phyloP scores from a whole-genome alignment of 768 basidiomycete genomes.

The Kockovaella imperatae region DNA sequence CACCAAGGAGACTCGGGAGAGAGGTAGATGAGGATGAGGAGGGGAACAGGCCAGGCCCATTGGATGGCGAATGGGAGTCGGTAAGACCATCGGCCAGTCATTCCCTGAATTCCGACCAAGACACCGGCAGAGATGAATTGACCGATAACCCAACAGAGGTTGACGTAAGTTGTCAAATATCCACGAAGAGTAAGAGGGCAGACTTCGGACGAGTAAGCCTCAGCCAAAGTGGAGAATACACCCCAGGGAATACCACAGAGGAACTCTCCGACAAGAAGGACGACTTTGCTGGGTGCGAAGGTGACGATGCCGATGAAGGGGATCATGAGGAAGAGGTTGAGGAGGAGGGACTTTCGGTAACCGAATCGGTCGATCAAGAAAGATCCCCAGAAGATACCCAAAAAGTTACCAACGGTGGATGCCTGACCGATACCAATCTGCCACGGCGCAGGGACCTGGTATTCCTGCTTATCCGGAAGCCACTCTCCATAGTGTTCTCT shows the following conservation, averaged over 20 bases:
- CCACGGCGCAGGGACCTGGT: constrained; percentile 40
- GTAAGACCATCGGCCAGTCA: constrained; percentile 12
- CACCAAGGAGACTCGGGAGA: constrained; percentile 31
- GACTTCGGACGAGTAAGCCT: constrained; percentile 29
- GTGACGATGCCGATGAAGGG: constrained; percentile 18
- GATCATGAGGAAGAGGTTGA: constrained; percentile 18
- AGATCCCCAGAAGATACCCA: constrained; percentile 41
- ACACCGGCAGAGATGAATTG: constrained; percentile 27
- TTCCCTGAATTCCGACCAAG: constrained; percentile 3
- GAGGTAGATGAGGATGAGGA: constrained; percentile 15
- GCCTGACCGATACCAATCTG: constrained; percentile 39
- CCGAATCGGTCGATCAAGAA: constrained; percentile 39
- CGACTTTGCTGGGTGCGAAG: constrained; percentile 6
- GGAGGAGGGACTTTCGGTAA: constrained; percentile 33
- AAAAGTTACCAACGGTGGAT: constrained; percentile 36
- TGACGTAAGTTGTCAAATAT: constrained; percentile 32
- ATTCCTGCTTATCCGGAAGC: constrained; percentile 8
- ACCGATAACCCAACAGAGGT: constrained; percentile 38
- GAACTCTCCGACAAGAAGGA: neutral
- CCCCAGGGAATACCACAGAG: constrained; percentile 38
- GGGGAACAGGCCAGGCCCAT: constrained; percentile 23
- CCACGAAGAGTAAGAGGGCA: constrained; percentile 24
- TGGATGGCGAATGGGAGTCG: constrained; percentile 24
- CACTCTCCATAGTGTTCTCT: constrained; percentile 3
- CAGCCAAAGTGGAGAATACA: constrained; percentile 25